Base-by-base conservation (phyloP, 192 early-diverging fungal genomes). In the Pilobolus umbonatus region DNA sequence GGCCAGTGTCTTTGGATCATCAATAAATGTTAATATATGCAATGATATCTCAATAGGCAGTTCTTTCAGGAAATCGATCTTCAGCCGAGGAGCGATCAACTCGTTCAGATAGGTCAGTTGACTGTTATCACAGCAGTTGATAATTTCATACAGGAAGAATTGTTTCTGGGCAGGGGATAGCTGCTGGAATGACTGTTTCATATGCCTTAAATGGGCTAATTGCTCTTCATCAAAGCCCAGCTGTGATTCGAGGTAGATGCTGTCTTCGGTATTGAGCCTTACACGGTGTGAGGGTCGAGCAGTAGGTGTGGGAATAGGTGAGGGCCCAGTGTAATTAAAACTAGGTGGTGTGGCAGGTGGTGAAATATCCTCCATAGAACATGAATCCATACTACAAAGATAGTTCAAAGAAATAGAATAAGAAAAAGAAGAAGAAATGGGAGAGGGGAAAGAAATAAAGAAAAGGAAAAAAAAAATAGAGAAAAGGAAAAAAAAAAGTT, bases 41-140 rank as follows among this genome's bases (percentile, higher is more conserved):
- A 89, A 81, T 12, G 84, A 71, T 25, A 88, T 78, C 56, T 93
- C 88, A 19, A 77, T 53, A n/a, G 90, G 90, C 55, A 93, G 66
- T 17, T 84, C 82, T 48, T 80, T 85, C 14, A 99, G 53, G 71
- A 96, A 96, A 74, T 99, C 94, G 62, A 91, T 82, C 61, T 94
- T 92, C 43, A 98, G 79, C 19, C 72, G 69, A 38, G 80, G 80
- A 1, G 80, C 74, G 60, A 82, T 82, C 17, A 73, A 62, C 43
- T 67, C 71, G 42, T 68, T 67, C 2, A 82, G 58, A 59, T 71
- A 76, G 36, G 72, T 64, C 44, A 82, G 75, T 28, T 82, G 75
- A 19, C 72, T 58, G 54, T 65, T 77, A 50, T 68, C 69, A 55
- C 80, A 82, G 34, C 54, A 55, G 57, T 74, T 64, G 45, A 82